Evolutionary conservation across 495 filamentous ascomycete species (phyloP), one percentile per base, ranked within the genome.

Genomic region (Lineolata rhizophorae): DNA sequence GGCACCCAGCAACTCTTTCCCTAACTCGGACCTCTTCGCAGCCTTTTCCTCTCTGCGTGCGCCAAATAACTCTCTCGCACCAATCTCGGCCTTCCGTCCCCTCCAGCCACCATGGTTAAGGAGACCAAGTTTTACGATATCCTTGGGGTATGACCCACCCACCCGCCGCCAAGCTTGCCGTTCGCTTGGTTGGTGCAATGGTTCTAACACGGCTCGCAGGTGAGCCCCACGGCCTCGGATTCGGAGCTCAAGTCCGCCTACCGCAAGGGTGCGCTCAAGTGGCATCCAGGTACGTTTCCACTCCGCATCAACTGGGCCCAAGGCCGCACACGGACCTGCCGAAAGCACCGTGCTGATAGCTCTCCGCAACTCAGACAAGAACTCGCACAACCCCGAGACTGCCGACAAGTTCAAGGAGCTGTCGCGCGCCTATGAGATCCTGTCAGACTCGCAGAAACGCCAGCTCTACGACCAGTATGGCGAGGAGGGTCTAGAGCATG

Each of bases 321-420:
- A n/a, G n/a, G n/a, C n/a, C n/a, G n/a, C n/a, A n/a, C n/a, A n/a
- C n/a, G n/a, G n/a, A n/a, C n/a, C n/a, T n/a, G n/a, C n/a, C n/a
- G n/a, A n/a, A n/a, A n/a, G n/a, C n/a, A n/a, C n/a, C n/a, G n/a
- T n/a, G n/a, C n/a, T n/a, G n/a, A n/a, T n/a, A n/a, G n/a, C n/a
- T n/a, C n/a, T n/a, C n/a, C n/a, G n/a, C n/a, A n/a, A n/a, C n/a
- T n/a, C n/a, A 91, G 87, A 97, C 58, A 97, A 97, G 66, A 95
- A 95, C 53, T 69, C 72, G 28, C 70, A 87, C 58, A 85, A 85
- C 61, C 83, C 84, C 25, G 78, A 79, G 17, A 81, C 87, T 27
- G 80, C 82, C 32, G 81, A 93, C 31, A 95, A 93, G 53, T 95
- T 99, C 70, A 94, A 95, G 60, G 85, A 94, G 46, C 64, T 95